phyloP scores from a whole-genome alignment of 2,329 filamentous ascomycete genomes.

The Davidsoniella virescens region DNA sequence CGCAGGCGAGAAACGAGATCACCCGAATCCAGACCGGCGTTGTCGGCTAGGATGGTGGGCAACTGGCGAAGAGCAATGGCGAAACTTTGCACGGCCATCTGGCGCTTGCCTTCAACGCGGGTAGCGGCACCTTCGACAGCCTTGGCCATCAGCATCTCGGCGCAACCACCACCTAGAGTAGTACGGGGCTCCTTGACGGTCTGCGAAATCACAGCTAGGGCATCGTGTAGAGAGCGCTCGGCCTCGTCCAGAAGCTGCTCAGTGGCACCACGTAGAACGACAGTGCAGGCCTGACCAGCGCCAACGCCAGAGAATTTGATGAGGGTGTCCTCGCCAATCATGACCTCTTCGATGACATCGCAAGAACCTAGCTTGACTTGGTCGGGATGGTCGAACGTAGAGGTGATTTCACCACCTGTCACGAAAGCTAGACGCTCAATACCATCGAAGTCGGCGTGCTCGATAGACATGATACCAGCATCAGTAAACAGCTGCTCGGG shows the following conservation, averaged over 20 bases:
- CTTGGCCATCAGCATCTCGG: conserved; percentile 98
- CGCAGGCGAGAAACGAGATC: conserved; percentile 83
- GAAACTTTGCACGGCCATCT: conserved; percentile 81
- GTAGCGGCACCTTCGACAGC: conserved; percentile 87
- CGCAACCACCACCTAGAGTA: conserved; percentile 86
- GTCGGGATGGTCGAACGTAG: conserved; percentile 94
- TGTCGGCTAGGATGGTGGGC: conserved; percentile 92
- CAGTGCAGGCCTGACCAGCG: conserved; percentile 85
- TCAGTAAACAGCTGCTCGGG: conserved; percentile 97
- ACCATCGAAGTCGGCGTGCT: conserved; percentile 97
- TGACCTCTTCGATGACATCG: conserved; percentile 91
- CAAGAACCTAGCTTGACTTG: conserved; percentile 92
- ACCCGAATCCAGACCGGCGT: conserved; percentile 88
- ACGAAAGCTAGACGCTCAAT: conserved; percentile 90
- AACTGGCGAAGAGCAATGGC: conserved; percentile 79
- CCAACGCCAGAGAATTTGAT: conserved; percentile 96
- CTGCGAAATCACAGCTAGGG: conserved; percentile 87
- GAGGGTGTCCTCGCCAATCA: conserved; percentile 92
- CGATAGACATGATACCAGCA: conserved; percentile 93
- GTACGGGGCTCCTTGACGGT: conserved; percentile 89
- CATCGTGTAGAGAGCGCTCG: conserved; percentile 89
- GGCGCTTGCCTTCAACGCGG: conserved; percentile 91
- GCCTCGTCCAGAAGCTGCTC: conserved; percentile 95
- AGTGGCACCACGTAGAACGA: conserved; percentile 88
- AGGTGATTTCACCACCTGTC: conserved; percentile 92